Evolutionary conservation across 139 green algal species (phyloP).

Genomic region (Dunaliella sp.): DNA sequence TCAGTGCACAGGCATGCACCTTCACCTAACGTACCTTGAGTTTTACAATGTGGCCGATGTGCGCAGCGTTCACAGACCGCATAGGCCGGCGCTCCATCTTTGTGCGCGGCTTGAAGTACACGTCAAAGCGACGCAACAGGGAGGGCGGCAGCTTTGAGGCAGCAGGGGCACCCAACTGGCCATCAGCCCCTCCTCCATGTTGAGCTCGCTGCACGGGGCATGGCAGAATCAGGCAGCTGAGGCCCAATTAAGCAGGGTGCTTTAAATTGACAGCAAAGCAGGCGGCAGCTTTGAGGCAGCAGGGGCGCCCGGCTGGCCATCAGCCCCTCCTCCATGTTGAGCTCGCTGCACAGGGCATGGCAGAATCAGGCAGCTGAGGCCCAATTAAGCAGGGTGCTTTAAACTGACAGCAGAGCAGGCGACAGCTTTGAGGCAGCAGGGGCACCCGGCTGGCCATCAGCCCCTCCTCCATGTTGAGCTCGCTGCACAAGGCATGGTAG

Average conservation of each 20-base stretch:
- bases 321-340: not conserved
- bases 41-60: slow-evolving; percentile 87
- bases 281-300: slow-evolving; percentile 58
- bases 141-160: slow-evolving; percentile 60
- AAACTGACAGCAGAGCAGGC: slow-evolving; percentile 54
- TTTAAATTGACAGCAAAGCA: slow-evolving; percentile 50
- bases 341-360: not conserved
- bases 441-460: not conserved
- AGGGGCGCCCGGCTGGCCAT: not conserved
- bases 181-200: not conserved
- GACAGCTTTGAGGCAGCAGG: slow-evolving; percentile 54
- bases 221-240: not conserved
- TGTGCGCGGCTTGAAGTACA: slow-evolving; percentile 61
- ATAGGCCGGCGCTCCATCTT: slow-evolving; percentile 55
- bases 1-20: no score
- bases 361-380: not conserved
- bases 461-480: not conserved
- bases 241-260: not conserved
- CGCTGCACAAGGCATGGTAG: not conserved
- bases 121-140: slow-evolving; percentile 85
- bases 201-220: not conserved
- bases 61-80: slow-evolving; percentile 64
- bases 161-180: not conserved
- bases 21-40: no score
- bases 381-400: not conserved